These are phyloP conservation scores for Boletus bicolor DNA, from an alignment of 768 basidiomycete species.

Conservation along the genomic window DNA sequence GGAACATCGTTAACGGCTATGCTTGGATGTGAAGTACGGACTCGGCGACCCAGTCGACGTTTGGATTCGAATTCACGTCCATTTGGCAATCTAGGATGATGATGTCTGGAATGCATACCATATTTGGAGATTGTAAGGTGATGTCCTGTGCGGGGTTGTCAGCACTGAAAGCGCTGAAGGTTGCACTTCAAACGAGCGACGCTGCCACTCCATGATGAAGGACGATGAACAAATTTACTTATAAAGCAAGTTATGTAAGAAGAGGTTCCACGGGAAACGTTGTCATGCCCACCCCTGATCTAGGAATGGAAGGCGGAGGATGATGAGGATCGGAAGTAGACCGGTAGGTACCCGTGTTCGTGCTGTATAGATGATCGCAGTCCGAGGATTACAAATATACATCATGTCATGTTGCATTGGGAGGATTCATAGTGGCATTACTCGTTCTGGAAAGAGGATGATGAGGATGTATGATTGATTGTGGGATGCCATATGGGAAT, in stretches of 20 bases:
- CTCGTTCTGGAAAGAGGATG: neutral
- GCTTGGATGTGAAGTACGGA: too few relatives aligned
- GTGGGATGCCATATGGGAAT: neutral
- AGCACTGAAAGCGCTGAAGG: too few relatives aligned
- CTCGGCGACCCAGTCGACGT: too few relatives aligned
- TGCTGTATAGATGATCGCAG: neutral
- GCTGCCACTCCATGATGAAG: neutral
- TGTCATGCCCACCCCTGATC: too few relatives aligned
- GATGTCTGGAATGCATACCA: neutral
- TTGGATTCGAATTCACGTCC: too few relatives aligned
- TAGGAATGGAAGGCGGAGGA: constrained; percentile 4
- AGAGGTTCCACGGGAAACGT: too few relatives aligned
- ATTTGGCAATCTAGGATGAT: constrained; percentile 6
- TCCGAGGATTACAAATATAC: neutral
- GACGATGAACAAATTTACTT: constrained; percentile 5
- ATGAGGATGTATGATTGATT: neutral
- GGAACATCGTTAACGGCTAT: too few relatives aligned
- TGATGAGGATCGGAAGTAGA: neutral
- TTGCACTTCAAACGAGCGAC: too few relatives aligned
- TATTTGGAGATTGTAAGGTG: neutral
- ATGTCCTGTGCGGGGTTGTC: too few relatives aligned
- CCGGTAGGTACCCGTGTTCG: neutral
- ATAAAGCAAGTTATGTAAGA: neutral
- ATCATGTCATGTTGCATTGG: neutral
- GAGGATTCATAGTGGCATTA: neutral